Base-by-base conservation (phyloP, 306 rosid genomes). In the Echinosophora koreensis region DNA sequence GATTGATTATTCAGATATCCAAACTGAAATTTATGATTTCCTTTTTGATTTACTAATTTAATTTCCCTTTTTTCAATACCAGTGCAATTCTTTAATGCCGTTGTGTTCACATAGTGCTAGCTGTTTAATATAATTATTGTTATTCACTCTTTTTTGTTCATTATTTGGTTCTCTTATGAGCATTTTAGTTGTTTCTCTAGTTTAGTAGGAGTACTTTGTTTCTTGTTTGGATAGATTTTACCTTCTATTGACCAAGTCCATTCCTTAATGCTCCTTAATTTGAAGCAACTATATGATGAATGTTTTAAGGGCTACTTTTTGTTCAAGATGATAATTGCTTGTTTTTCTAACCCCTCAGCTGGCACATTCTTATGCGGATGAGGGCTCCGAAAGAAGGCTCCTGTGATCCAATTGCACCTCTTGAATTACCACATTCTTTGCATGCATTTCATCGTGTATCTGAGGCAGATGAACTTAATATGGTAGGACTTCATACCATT, bases 361-460 rank as follows among this genome's bases (percentile, higher is more conserved):
- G 99, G 99, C 99, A 95, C 84, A 73, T 95, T 79, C 86, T 92
- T 69, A 95, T 95, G 99, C 86, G 97, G 81, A 95, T 92, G 97
- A 88, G 60, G 87, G 75, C 81, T 82, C 96, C 97, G 9, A 87
- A 80, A 80, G 82, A 86, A 41, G 95, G 91, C 61, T n/a, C 88
- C 9, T 92, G 92, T 65, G 97, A 92, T 30, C 97, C 97, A 39
- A 82, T 92, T 86, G 90, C 97, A 42, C 97, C 99, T 82, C 97
- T 92, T 71, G 99, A 95, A 66, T 84, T 95, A 42, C 99, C 99
- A 1, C 97, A 92, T 80, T 95, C 97, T 72, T 75, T 95, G 82
- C 99, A 95, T 80, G 97, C 97, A 60, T 88, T 90, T 81, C 93
- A 81, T 64, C 96, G 97, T 56, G 89, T 91, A 58, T 86, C 91